A percentile compares a stretch with the other conserved stretches of the same genome.
These are phyloP conservation scores for Solanum virginianum DNA, from an alignment of 257 asterid species.

Conservation along the genomic window DNA sequence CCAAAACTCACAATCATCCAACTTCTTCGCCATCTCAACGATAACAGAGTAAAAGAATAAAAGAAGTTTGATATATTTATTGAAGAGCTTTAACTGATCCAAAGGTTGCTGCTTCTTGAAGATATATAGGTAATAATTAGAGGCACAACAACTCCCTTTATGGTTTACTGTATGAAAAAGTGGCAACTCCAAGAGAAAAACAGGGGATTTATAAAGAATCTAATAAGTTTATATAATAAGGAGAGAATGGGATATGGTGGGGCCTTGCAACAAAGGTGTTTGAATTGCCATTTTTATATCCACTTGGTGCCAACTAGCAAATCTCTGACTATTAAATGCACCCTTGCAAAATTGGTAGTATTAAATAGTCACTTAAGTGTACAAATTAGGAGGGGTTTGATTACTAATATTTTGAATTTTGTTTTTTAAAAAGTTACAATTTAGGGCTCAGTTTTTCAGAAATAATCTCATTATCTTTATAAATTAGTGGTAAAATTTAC, in stretches of 20 bases:
- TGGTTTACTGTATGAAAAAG: not conserved
- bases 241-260: not conserved
- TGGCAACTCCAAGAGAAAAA: not conserved
- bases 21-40: slow-evolving; percentile 10
- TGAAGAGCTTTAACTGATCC: not conserved
- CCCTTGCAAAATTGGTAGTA: not conserved
- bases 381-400: too few species aligned
- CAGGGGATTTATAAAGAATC: not conserved
- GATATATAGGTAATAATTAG: slow-evolving; percentile 1
- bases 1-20: slow-evolving; percentile 22
- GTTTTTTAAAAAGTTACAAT: too few species aligned
- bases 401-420: too few species aligned
- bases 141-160: not conserved
- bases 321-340: not conserved
- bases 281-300: not conserved
- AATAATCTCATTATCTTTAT: too few species aligned
- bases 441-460: too few species aligned
- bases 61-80: not conserved
- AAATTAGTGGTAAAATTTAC: too few species aligned
- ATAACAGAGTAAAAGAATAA: not conserved
- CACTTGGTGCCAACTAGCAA: not conserved
- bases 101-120: slow-evolving; percentile 5
- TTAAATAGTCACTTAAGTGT: not conserved
- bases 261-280: not conserved
- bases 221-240: too few species aligned